Evolutionary conservation across 1,284 basidiomycete species (phyloP).

Genomic region (Trichosporon coremiiforme): DNA sequence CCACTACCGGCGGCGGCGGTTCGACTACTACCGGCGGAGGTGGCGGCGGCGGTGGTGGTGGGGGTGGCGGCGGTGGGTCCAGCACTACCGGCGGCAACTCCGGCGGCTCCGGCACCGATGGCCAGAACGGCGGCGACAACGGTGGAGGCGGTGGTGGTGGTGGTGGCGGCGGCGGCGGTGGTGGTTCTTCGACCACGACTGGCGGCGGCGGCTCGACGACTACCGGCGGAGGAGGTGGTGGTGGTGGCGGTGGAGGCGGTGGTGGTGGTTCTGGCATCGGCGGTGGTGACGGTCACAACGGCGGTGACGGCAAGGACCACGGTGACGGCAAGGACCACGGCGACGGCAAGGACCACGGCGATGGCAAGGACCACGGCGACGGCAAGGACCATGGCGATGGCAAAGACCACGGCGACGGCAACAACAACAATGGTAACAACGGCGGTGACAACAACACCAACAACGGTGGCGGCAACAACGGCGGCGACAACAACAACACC

Average conservation of each 20-base stretch:
- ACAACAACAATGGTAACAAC: neutral
- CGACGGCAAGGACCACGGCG: neutral
- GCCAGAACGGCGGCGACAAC: neutral
- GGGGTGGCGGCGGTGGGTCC: neutral
- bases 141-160: neutral
- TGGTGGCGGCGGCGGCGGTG: neutral
- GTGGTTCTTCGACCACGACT: neutral
- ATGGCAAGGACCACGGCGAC: neutral
- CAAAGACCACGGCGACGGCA: neutral
- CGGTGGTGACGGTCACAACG: neutral
- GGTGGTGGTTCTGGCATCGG: neutral
- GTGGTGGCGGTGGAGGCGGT: slow-evolving; percentile 9
- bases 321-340: slow-evolving; percentile 1
- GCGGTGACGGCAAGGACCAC: neutral
- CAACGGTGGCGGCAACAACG: neutral
- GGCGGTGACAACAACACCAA: neutral
- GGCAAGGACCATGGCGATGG: neutral
- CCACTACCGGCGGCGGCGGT: too few relatives aligned
- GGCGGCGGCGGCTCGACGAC: neutral
- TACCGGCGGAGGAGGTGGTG: neutral
- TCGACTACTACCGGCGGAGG: neutral
- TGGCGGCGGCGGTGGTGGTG: neutral
- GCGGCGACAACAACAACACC: neutral
- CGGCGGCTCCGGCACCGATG: neutral
- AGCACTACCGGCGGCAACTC: too few relatives aligned